Conservation (phyloP, 2,329 filamentous ascomycete genomes). For the Raffaelea deltoideospora region DNA sequence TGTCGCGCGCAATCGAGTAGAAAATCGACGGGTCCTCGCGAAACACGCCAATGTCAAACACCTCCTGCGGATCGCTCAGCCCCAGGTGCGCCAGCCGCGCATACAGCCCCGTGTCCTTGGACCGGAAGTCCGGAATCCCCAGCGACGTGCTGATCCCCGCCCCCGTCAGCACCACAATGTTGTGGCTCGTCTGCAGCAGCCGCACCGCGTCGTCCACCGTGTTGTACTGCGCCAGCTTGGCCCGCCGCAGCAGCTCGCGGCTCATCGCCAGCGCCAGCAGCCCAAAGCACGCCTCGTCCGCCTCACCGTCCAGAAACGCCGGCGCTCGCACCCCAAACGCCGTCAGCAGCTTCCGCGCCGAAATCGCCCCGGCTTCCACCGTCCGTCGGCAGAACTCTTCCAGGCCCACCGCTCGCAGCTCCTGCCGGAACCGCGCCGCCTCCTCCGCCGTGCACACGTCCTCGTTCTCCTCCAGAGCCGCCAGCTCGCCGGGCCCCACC, state of each 20-base stretch:
- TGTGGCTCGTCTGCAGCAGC: constrained; percentile 57
- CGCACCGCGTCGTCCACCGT: constrained; percentile 73
- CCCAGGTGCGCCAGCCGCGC: constrained; percentile 68
- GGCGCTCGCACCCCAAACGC: constrained; percentile 71
- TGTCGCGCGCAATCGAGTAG: constrained; percentile 82
- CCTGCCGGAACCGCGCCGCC: constrained; percentile 49
- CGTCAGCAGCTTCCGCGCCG: constrained; percentile 69
- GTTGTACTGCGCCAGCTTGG: constrained; percentile 69
- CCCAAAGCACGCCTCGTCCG: constrained; percentile 61
- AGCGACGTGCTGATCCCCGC: constrained; percentile 94
- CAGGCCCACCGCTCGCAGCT: constrained; percentile 63
- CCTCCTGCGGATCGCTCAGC: constrained; percentile 73
- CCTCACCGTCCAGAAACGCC: constrained; percentile 52
- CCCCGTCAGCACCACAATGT: constrained; percentile 88
- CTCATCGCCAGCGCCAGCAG: constrained; percentile 64
- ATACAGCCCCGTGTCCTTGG: constrained; percentile 84
- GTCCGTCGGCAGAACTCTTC: constrained; percentile 61
- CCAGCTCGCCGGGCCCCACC: too few relatives aligned
- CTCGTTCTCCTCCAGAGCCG: constrained; percentile 36
- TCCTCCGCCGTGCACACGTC: constrained; percentile 53
- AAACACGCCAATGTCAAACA: constrained; percentile 85
- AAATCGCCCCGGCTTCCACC: constrained; percentile 52
- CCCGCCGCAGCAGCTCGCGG: constrained; percentile 66
- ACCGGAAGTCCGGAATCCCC: constrained; percentile 93
- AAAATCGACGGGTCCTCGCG: constrained; percentile 77